Evolutionary conservation across 768 basidiomycete genomes (phyloP).

Genomic region (Calocybe indica): DNA sequence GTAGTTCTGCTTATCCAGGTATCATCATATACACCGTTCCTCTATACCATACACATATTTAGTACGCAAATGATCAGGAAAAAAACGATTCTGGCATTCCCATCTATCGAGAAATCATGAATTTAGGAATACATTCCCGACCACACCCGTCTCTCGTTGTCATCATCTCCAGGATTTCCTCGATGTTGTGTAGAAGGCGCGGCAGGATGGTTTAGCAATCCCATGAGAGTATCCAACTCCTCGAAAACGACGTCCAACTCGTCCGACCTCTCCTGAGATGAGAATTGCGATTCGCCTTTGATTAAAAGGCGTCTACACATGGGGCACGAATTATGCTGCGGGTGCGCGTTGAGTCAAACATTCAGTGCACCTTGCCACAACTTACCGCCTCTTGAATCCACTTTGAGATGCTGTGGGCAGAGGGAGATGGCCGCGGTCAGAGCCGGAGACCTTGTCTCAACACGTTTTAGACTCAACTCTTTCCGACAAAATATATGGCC

Average conservation of each 20-base stretch:
- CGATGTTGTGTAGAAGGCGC: neutral
- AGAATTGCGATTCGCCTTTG: constrained; percentile 11
- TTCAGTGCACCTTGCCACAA: constrained; percentile 8
- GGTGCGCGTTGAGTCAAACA: neutral
- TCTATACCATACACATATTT: too few relatives aligned
- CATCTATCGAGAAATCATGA: neutral
- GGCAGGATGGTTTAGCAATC: too few relatives aligned
- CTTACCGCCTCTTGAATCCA: constrained; percentile 59
- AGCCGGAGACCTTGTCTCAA: too few relatives aligned
- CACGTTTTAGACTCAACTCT: constrained; percentile 44
- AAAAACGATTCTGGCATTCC: neutral
- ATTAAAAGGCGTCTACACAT: constrained; percentile 51
- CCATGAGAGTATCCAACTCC: constrained; percentile 2
- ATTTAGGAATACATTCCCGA: constrained; percentile 55
- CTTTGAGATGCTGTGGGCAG: constrained; percentile 44
- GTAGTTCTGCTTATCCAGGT: too few relatives aligned
- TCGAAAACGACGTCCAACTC: too few relatives aligned
- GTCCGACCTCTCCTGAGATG: neutral
- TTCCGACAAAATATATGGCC: constrained; percentile 76
- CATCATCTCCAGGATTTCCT: neutral
- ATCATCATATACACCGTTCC: too few relatives aligned
- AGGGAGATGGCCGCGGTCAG: neutral
- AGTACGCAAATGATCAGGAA: neutral
- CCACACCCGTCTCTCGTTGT: constrained; percentile 28
- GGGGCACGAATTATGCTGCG: constrained; percentile 60